Evolutionary conservation across 2,329 filamentous ascomycete genomes (phyloP).

Genomic region (Colletotrichum costaricense): DNA sequence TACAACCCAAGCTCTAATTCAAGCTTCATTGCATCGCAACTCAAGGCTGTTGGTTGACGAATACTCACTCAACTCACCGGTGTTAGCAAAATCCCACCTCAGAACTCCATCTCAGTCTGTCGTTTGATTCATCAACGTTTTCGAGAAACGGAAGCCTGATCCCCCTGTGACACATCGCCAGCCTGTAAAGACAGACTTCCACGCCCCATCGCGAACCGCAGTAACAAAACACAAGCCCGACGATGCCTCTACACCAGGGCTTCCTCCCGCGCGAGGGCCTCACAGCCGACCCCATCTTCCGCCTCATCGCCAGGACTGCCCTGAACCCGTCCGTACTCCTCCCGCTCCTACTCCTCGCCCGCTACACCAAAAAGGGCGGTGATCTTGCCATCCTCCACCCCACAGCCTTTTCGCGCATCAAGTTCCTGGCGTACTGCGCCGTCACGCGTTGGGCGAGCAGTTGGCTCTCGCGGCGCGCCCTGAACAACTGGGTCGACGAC

Average conservation of each 20-base stretch:
- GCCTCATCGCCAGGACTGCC: constrained; percentile 68
- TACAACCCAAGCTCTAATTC: background rate
- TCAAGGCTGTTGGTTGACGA: background rate
- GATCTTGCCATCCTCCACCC: constrained; percentile 65
- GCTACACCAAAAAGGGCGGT: constrained; percentile 72
- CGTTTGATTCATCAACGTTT: background rate
- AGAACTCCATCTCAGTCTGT: background rate
- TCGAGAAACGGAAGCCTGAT: background rate
- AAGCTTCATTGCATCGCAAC: background rate
- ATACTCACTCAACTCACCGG: background rate
- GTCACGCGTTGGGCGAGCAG: constrained; percentile 59
- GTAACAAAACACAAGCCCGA: background rate
- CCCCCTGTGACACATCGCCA: background rate
- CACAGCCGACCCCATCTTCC: constrained; percentile 68
- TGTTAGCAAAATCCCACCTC: background rate
- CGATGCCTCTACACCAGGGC: constrained; percentile 56
- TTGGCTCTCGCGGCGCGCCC: constrained; percentile 61
- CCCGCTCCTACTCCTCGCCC: constrained; percentile 70
- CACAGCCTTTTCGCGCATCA: constrained; percentile 62
- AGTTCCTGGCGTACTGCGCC: constrained; percentile 63
- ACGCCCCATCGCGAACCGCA: background rate
- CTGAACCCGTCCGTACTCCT: constrained; percentile 74
- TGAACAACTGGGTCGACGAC: constrained; percentile 63
- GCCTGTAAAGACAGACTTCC: background rate
- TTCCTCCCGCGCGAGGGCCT: constrained; percentile 68